Evolutionary conservation across 306 rosid species (phyloP), one percentile per base, ranked within the genome.

Genomic region (Luffa aegyptiaca): DNA sequence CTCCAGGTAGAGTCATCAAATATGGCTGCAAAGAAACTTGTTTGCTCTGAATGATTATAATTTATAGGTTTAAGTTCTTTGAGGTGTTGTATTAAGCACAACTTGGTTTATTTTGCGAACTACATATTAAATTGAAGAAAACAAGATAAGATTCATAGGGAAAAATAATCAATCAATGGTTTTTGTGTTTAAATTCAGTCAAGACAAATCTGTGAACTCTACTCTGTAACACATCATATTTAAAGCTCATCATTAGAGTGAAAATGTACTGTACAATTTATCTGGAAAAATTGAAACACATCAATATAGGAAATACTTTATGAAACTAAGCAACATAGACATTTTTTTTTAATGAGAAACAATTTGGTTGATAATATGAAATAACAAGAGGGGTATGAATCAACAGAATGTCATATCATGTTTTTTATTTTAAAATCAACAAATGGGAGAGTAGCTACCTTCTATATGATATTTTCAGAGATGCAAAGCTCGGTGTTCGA

Each of bases 1-100:
- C 93, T 92, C 74, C 97, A 95, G 99, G 97, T 91, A 79, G 12
- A 74, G 63, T 79, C 42, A 70, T 81, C 78, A 74, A 74, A 74
- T 74, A 74, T 74, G 21, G 33, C 45, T 51, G 48, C 57, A 74
- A 49, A 33, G 31, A 73, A 48, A 53, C 56, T 33, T 73, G 76
- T 55, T 57, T 76, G 4, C 39, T 57, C 80, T 53, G 17, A 39
- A 6, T 76, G 39, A 12, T n/a, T 59, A 41, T 55, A 76, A 11
- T 7, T 76, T 31, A 76, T 41, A 56, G 80, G 69, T 41, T 76
- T n/a, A 51, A 49, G 78, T 33, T 74, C 4, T 74, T 51, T 17
- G 78, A 74, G 46, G 62, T 17, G 41, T 8, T 74, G 17, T 8
- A 49, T 48, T 51, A 48, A 31, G 45, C 18, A 48, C 57, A 46